These are phyloP conservation scores for Cyanidioschyzon merolae DNA, from an alignment of 23 red algal species.

Conservation along the genomic window DNA sequence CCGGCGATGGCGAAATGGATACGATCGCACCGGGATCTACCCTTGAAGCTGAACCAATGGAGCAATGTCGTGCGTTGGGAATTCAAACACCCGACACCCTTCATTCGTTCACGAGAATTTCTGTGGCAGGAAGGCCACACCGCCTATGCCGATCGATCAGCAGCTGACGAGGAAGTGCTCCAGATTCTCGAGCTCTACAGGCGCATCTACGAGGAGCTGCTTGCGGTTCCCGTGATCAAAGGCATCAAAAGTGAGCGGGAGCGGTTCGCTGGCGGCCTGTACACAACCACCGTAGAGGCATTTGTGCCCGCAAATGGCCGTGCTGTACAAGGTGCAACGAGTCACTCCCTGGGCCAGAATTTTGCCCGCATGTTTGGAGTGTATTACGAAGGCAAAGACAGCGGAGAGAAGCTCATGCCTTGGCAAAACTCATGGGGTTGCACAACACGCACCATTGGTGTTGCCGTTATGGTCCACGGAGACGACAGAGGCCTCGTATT, in stretches of 20 bases:
- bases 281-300: slow-evolving; percentile 95
- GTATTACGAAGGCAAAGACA: slow-evolving; percentile 48
- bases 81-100: slow-evolving; percentile 94
- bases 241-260: slow-evolving; percentile 80
- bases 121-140: slow-evolving; percentile 99
- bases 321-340: slow-evolving; percentile 89
- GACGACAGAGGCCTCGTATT: slow-evolving; percentile 93
- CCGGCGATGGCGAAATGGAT: slow-evolving; percentile 97
- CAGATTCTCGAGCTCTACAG: slow-evolving; percentile 77
- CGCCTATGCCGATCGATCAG: slow-evolving; percentile 72
- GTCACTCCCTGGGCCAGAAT: slow-evolving; percentile 94
- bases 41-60: slow-evolving; percentile 96
- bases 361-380: slow-evolving; percentile 97
- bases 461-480: slow-evolving; percentile 90
- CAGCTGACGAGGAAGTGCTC: slow-evolving; percentile 82
- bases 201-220: slow-evolving; percentile 80
- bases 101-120: slow-evolving; percentile 98
- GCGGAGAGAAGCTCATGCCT: slow-evolving; percentile 30
- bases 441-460: slow-evolving; percentile 90
- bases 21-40: slow-evolving; percentile 88
- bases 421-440: slow-evolving; percentile 99
- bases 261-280: slow-evolving; percentile 93
- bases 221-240: slow-evolving; percentile 93
- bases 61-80: slow-evolving; percentile 99
- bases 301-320: slow-evolving; percentile 90